A percentile compares a stretch with the other conserved stretches of the same genome.
phyloP scores from a whole-genome alignment of 2,329 filamentous ascomycete species.

The Colletotrichum gloeosporioides region DNA sequence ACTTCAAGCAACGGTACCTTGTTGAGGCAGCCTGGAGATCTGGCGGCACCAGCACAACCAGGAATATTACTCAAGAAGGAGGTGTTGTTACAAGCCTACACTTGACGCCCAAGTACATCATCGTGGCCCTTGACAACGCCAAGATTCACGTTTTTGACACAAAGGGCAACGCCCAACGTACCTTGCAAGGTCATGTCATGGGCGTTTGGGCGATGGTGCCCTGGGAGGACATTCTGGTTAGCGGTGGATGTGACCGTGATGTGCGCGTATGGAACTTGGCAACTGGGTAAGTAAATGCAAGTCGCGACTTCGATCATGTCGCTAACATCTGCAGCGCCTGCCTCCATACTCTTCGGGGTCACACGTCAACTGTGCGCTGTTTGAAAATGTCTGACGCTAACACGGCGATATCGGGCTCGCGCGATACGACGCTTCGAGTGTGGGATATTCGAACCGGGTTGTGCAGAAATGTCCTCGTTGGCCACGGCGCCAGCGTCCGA shows the following conservation, averaged over 20 bases:
- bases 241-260: conserved; percentile 94
- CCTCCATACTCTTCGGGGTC: conserved; percentile 85
- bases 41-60: conserved; percentile 81
- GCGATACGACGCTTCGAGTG: conserved; percentile 91
- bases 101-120: conserved; percentile 93
- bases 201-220: conserved; percentile 99
- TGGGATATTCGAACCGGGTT: conserved; percentile 92
- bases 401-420: conserved; percentile 94
- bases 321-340: conserved; percentile 60
- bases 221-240: conserved; percentile 94
- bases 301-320: not conserved
- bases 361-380: conserved; percentile 95
- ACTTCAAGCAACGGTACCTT: conserved; percentile 97
- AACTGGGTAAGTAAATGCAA: conserved; percentile 71
- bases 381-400: conserved; percentile 96
- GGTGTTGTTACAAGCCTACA: conserved; percentile 97
- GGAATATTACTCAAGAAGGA: conserved; percentile 94
- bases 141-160: conserved; percentile 99
- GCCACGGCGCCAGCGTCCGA: conserved; percentile 93
- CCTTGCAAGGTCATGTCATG: conserved; percentile 95
- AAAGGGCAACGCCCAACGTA: conserved; percentile 85
- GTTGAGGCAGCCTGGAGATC: conserved; percentile 97
- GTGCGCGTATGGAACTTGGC: conserved; percentile 96
- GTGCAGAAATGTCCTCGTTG: conserved; percentile 90
- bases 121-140: conserved; percentile 95